Evolutionary conservation across 2,329 filamentous ascomycete genomes (phyloP), one percentile per base, ranked within the genome.

Genomic region (Fusarium verticillioides): DNA sequence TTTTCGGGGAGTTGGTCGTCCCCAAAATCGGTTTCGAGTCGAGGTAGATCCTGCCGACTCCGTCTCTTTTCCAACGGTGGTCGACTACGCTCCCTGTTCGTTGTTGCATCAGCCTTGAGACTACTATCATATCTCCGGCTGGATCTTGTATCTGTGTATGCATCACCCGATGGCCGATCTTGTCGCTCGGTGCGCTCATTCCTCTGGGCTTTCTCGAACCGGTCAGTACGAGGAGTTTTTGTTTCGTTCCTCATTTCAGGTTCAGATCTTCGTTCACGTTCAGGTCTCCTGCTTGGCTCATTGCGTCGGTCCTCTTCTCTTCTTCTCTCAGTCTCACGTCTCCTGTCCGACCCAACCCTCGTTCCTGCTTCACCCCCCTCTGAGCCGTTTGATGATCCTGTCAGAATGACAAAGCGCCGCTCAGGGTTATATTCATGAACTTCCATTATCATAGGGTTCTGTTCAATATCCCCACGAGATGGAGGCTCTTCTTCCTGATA

Each of bases 391-490:
- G 71, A 66, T 12, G 79, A 70, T 40, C 83, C 81, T 46, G 84
- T 80, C 32, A 92, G 82, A 42, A 92, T 81, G 13, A 93, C 89
- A 75, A 92, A 94, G 43, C 91, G 88, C 42, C 89, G 87, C 78
- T 94, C 92, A 9, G 87, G 85, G 73, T 90, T 90, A 75, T 86
- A 79, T 64, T 89, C 86, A 74, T 85, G 83, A 59, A 93, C 88
- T 63, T 92, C 90, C 62, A 92, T 82, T 30, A 95, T 84, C 54
- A 95, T 84, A 18, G 90, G 90, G 32, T 90, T 83, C 77, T 95
- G 93, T 59, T 95, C 91, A 65, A 92, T 81, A 10, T 88, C 87
- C 43, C 93, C 93, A 63, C 88, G 88, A 64, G 87, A 87, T 56
- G 86, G 85, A 34, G 88, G 86, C 65, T 91, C 89, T 73, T 92